Evolutionary conservation across 805 yeast species (phyloP).

Genomic region (Candida verbasci): DNA sequence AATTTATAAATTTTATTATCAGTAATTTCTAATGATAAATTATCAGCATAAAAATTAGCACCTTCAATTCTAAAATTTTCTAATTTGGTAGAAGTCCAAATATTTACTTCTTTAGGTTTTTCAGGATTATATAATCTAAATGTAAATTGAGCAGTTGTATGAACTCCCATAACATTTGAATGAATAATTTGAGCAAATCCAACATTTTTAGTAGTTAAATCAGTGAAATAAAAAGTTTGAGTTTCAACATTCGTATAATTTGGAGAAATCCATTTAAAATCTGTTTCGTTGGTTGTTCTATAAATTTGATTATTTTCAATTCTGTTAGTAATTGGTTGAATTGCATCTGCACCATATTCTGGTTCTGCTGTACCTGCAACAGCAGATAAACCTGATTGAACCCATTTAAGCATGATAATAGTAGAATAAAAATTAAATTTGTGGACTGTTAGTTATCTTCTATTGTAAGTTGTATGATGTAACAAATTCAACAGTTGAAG

Average conservation of each 20-base stretch:
- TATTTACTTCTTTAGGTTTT: conserved; percentile 41
- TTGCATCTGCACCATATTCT: conserved; percentile 89
- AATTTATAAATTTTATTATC: conserved; percentile 45
- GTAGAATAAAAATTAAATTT: not conserved
- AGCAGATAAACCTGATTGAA: conserved; percentile 83
- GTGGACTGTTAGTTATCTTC: too few relatives aligned
- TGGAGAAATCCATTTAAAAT: conserved; percentile 73
- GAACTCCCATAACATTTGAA: conserved; percentile 84
- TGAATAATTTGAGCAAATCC: conserved; percentile 96
- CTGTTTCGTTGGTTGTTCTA: conserved; percentile 56
- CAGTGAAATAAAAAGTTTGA: conserved; percentile 82
- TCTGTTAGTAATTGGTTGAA: conserved; percentile 72
- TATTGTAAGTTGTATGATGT: too few relatives aligned
- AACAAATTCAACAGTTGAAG: not conserved
- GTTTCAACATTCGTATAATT: conserved; percentile 90
- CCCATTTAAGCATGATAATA: conserved; percentile 70
- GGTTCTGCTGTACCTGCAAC: conserved; percentile 98
- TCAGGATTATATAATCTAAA: conserved; percentile 67
- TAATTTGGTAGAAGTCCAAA: conserved; percentile 91
- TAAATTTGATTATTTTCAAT: conserved; percentile 39
- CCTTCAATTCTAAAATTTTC: conserved; percentile 75
- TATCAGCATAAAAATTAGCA: conserved; percentile 74
- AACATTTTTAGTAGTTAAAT: conserved; percentile 53
- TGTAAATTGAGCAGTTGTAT: conserved; percentile 90
- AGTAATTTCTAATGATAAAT: conserved; percentile 59